phyloP scores from a whole-genome alignment of 2,329 filamentous ascomycete genomes.

The Aspergillus spinulosporus region DNA sequence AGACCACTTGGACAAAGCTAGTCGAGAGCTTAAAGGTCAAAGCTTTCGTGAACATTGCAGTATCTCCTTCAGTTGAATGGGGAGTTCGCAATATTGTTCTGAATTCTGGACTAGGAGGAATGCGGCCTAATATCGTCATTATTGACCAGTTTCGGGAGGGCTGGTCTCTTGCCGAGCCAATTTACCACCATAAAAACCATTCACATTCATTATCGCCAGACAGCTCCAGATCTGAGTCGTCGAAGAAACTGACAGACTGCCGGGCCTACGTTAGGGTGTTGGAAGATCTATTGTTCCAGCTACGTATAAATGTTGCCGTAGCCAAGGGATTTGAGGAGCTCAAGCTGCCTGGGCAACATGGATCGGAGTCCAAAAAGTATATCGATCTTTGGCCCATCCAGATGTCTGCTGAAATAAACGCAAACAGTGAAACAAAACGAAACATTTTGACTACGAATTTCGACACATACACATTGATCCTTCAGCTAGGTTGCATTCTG shows the following conservation, averaged over 20 bases:
- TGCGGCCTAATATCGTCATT: conserved; percentile 85
- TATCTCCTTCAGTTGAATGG: conserved; percentile 82
- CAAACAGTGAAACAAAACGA: conserved; percentile 62
- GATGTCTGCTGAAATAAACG: conserved; percentile 80
- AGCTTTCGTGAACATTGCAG: conserved; percentile 82
- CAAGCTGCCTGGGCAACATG: conserved; percentile 66
- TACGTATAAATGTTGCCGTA: conserved; percentile 81
- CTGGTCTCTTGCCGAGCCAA: conserved; percentile 58
- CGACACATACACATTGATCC: conserved; percentile 84
- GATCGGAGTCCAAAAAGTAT: conserved; percentile 67
- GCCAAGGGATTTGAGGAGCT: conserved; percentile 77
- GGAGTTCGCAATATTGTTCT: conserved; percentile 79
- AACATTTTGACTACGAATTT: conserved; percentile 83
- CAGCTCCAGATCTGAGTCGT: conserved; percentile 65
- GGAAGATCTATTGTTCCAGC: conserved; percentile 74
- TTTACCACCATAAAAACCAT: conserved; percentile 39
- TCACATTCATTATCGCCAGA: conserved; percentile 18
- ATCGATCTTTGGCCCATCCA: conserved; percentile 92
- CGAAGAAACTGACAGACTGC: conserved; percentile 67
- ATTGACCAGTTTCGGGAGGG: conserved; percentile 71
- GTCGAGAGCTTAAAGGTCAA: conserved; percentile 86
- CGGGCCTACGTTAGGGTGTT: conserved; percentile 78
- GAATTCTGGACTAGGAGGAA: conserved; percentile 78
- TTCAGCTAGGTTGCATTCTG: conserved; percentile 82
- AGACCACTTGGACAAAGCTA: conserved; percentile 80